Evolutionary conservation across 2,329 filamentous ascomycete species (phyloP), one percentile per base, ranked within the genome.

Genomic region (Chrysoporthe cubensis): DNA sequence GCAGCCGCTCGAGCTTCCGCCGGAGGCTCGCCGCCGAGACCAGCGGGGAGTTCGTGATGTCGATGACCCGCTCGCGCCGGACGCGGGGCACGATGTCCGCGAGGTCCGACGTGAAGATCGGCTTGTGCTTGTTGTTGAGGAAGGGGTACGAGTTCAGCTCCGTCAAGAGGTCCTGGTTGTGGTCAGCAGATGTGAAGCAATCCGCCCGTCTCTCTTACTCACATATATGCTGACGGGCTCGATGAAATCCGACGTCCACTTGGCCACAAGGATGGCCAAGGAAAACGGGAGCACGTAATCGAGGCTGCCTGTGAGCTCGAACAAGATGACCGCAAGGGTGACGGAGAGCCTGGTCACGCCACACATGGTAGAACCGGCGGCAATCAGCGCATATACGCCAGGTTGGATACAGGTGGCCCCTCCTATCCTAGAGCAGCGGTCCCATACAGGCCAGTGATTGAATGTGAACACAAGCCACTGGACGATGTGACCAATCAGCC

Each of bases 101-200:
- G 0, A 99, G 85, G 65, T 96, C 91, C 0, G 91, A 90, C 0
- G 94, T 97, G 77, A 97, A 97, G 21, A 96, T 85, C 1, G 95
- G 94, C 72, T 96, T 94, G 70, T 94, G 88, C 78, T 97, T 98
- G 80, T 96, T 97, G 79, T 97, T 94, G n/a, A 99, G 86, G 81
- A 96, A 97, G 0, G 96, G 96, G 72, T 98, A 99, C 2, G 93
- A 91, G 78, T 99, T 98, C 91, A 99, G 95, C 76, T 96, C 94
- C 0, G 94, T 98, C 21, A 98, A 84, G 13, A 98, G 87, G 76
- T 98, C 96, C 88, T 92, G 73, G 11, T 64, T 77, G n/a, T 3
- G 21, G 73, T 65, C 64, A 63, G 43, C 4, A 42, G 18, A 37
- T 11, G 11, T 8, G n/a, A 18, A 16, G 40, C 3, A 13, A 1